Base-by-base conservation (phyloP, 805 yeast genomes). In the Suhomyces vadensis region DNA sequence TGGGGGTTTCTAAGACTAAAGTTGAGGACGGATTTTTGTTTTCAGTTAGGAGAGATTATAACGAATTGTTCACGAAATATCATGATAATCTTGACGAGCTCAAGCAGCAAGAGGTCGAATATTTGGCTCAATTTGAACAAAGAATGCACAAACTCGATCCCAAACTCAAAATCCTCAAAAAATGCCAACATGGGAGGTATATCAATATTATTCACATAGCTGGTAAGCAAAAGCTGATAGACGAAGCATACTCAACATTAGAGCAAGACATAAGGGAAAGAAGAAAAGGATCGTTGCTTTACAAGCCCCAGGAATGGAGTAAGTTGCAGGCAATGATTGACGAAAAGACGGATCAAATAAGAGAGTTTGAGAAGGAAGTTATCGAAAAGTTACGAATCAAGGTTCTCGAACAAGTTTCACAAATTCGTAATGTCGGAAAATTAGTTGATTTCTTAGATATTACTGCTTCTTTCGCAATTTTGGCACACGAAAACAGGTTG, bases 391-490 rank as follows among this genome's bases (percentile, higher is more conserved):
- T 90, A 27, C 74, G 80, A 29, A 46, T 48, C 2, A 63, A 69
- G 31, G 77, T 84, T 1, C 58, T 86, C 1, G 60, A 60, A 0
- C 56, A 67, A 29, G 69, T 79, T 19, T 52, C 69, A 1, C 65
- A 68, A 2, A 66, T 89, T 2, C 69, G 95, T 31, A 53, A 61
- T 29, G 65, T 78, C 43, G 67, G 86, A 41, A 58, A 71, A 42
- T 53, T 71, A 31, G 63, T 83, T 21, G 96, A 89, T 49, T 75
- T 75, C 40, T 54, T 91, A 5, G 99, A 92, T 61, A 81, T 84
- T 0, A 68, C 86, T 1, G 65, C 81, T 9, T 83, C 95, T 0
- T 87, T 94, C 63, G 83, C 95, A 0, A 61, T 67, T 0, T 64
- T 91, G 11, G 85, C 97, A 0, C 59, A 63, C n/a, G 96, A 88